Evolutionary conservation across 768 basidiomycete species (phyloP), one percentile per base, ranked within the genome.

Genomic region (Mycena indigotica): DNA sequence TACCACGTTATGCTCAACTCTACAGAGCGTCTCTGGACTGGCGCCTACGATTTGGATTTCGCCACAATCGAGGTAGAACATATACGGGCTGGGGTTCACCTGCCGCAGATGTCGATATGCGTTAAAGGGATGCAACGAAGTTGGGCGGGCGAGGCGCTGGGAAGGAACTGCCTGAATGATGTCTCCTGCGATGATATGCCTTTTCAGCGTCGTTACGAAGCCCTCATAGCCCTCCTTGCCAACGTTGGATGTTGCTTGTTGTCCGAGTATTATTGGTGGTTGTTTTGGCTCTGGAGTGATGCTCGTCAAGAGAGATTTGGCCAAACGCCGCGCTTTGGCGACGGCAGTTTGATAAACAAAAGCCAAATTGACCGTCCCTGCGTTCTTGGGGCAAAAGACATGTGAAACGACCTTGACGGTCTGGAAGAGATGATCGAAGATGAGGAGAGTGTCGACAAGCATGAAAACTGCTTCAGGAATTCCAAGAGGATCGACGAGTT

Each of bases 131-230:
- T 98, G 94, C 19, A 99, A 77, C 19, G 82, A 71, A 0, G 97
- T 98, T 30, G 90, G 89, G 29, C 93, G 84, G 15, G 91, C 77
- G 28, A 98, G 78, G 26, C 95, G 81, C 71, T 98, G 97, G 10
- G 93, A 95, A 6, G 97, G 97, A 5, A 99, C 97, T 2, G 97
- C 97, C 73, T 99, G 97, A 64, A 99, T 98, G 68, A 99, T 98
- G 74, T 99, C 95, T 26, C 97, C 97, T 17, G 88, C 90, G 55
- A 98, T 80, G 54, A 99, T 97, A 69, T 93, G 95, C 67, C 96
- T 82, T 77, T 98, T 98, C 55, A 99, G 78, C 54, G 81, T 85
- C 44, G 95, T 93, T 15, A 99, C 97, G 67, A 95, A 96, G 3
- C 72, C 73, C 70, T 98, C 87, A 72, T 98, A 99, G 0, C 97